A percentile compares a stretch with the other conserved stretches of the same genome.
Conservation (phyloP, 768 basidiomycete species). For the Boletus pseudopeckii region DNA sequence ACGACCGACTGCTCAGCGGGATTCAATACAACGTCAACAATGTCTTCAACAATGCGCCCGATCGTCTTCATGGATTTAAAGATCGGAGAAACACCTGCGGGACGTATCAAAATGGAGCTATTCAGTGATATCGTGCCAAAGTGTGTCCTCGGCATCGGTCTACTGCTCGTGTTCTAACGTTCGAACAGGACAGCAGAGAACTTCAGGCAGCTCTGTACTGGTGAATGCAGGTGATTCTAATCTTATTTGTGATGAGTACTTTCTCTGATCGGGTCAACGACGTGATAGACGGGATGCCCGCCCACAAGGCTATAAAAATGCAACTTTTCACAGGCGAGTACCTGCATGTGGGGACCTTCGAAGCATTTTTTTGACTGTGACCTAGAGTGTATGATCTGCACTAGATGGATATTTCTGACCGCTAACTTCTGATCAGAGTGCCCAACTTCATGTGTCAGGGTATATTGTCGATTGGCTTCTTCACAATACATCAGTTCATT, state of each 20-base stretch:
- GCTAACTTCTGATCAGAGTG: conserved; percentile 46
- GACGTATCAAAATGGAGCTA: conserved; percentile 94
- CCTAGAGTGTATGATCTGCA: conserved; percentile 61
- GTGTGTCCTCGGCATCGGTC: conserved; percentile 40
- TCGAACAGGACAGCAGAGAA: conserved; percentile 87
- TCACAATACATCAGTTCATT: not conserved
- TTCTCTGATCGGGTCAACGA: conserved; percentile 16
- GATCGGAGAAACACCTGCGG: conserved; percentile 95
- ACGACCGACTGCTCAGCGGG: not conserved
- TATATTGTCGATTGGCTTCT: conserved; percentile 5
- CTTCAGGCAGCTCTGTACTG: conserved; percentile 95
- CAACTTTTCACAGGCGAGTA: conserved; percentile 86
- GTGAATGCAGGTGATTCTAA: conserved; percentile 77
- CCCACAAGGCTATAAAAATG: conserved; percentile 88
- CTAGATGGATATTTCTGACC: not conserved
- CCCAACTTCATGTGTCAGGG: conserved; percentile 98
- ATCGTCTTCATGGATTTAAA: conserved; percentile 97
- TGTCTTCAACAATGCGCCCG: conserved; percentile 61
- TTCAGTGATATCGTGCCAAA: conserved; percentile 96
- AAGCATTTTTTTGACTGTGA: conserved; percentile 7
- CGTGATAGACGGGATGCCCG: conserved; percentile 51
- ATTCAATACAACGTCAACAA: conserved; percentile 13
- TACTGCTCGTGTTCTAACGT: conserved; percentile 1
- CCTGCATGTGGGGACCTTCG: not conserved
- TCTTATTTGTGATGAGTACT: not conserved